Base-by-base conservation (phyloP, 768 basidiomycete species). In the Trametes cubensis region DNA sequence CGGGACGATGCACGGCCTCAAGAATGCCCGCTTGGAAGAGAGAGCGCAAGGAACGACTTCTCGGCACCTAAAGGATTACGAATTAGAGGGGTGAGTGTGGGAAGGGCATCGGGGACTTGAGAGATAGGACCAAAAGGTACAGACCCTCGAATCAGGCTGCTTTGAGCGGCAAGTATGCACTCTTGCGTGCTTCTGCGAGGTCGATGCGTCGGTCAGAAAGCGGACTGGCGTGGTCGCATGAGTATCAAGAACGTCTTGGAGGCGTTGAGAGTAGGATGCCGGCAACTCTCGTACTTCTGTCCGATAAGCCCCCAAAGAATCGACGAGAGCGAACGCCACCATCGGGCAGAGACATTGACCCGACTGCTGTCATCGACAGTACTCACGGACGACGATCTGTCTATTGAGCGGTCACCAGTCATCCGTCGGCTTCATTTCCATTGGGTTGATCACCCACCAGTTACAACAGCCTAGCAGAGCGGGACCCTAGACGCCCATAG, bases 31-130 rank as follows among this genome's bases (percentile, higher is more conserved):
- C 15, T 11, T 21, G 20, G 39, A 26, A 49, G n/a, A 17, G 39
- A 41, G 41, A 23, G 26, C 53, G 15, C 6, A 14, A 40, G 48
- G 21, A 28, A 8, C 8, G 48, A 7, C 21, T 23, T 28, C 38
- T 58, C 28, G 49, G 42, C 30, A 20, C 49, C 58, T 59, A 28
- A 51, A 59, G 38, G 41, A 18, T 38, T 26, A 21, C 46, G 41
- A 41, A 25, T 23, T 28, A 14, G 49, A 13, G 39, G 7, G 23
- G 26, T 26, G 41, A 2, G 20, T 40, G 38, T 52, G 28, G 25
- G 58, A 51, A 51, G 34, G 28, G 11, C 39, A 46, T 26, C 56
- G 56, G 56, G 56, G 34, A 57, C 38, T 40, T 57, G 47, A 23
- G 23, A 14, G 53, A 20, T 45, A 45, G 41, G n/a, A 26, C 21